Conservation (phyloP, 129 eudicot genomes). For the Centella asiatica region DNA sequence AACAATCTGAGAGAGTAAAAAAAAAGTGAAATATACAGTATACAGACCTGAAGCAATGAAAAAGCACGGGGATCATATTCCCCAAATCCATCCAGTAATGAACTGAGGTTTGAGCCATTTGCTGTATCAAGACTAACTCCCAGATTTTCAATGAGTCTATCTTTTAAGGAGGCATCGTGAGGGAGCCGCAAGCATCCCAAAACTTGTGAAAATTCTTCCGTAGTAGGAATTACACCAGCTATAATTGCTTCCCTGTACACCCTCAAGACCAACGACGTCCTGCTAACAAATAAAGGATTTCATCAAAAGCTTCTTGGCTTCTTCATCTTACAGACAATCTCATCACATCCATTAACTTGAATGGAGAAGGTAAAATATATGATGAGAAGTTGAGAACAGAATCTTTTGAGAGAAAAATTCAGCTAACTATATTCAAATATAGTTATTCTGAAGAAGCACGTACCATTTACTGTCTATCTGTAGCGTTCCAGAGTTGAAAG, state of each 20-base stretch:
- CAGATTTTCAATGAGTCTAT: constrained; percentile 68
- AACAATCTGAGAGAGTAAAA: no score
- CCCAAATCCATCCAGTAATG: constrained; percentile 89
- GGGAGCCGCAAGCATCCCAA: constrained; percentile 90
- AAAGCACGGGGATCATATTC: constrained; percentile 95
- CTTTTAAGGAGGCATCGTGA: constrained; percentile 53
- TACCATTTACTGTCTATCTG: constrained; percentile 85
- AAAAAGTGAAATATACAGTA: neutral
- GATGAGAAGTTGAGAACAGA: neutral
- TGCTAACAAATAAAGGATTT: constrained; percentile 25
- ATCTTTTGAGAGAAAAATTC: no score
- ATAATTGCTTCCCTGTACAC: constrained; percentile 75
- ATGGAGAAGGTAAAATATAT: neutral
- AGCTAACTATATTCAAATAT: neutral
- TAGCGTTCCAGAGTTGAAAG: constrained; percentile 56
- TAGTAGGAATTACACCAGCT: constrained; percentile 64
- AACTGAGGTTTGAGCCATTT: constrained; percentile 56
- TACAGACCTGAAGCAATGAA: constrained; percentile 73
- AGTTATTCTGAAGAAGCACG: constrained; percentile 6
- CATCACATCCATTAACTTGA: neutral
- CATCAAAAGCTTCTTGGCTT: constrained; percentile 9
- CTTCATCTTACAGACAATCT: neutral
- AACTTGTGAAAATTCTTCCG: constrained; percentile 72
- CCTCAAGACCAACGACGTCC: constrained; percentile 80
- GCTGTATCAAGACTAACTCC: constrained; percentile 47